A percentile compares a stretch with the other conserved stretches of the same genome.
Evolutionary conservation across 2,329 filamentous ascomycete species (phyloP).

Genomic region (Fusarium tricinctum): DNA sequence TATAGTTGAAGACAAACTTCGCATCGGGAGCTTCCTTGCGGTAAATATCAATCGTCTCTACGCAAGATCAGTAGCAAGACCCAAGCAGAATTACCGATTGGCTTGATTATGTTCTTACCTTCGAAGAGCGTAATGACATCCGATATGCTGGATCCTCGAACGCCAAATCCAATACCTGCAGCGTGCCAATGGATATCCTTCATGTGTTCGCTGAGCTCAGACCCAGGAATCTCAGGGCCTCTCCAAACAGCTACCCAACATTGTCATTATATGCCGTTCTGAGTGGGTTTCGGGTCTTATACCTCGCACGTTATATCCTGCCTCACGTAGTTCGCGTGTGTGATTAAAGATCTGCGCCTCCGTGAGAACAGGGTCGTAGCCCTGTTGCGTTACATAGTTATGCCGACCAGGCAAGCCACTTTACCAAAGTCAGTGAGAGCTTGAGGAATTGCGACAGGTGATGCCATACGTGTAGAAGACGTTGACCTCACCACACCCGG

Average conservation of each 20-base stretch:
- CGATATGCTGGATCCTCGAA: conserved; percentile 7
- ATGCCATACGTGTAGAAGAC: conserved; percentile 10
- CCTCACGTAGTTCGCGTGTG: conserved; percentile 6
- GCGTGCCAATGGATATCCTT: conserved; percentile 13
- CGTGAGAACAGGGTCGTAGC: conserved; percentile 1
- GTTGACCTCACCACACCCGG: conserved; percentile 8
- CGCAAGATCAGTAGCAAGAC: rapidly evolving
- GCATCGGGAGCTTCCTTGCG: conserved; percentile 11
- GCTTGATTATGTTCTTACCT: not conserved
- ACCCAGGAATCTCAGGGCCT: not conserved
- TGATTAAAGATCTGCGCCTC: conserved; percentile 27
- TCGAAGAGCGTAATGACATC: conserved; percentile 14
- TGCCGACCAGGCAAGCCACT: conserved; percentile 18
- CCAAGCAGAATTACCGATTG: rapidly evolving
- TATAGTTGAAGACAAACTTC: conserved; percentile 15
- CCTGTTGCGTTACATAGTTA: conserved; percentile 13
- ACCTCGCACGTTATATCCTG: conserved; percentile 16
- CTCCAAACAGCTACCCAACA: conserved; percentile 2
- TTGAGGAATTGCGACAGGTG: too few species aligned
- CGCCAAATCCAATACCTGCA: conserved; percentile 12
- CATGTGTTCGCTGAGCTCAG: not conserved
- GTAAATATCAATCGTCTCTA: conserved; percentile 20
- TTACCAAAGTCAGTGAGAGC: rapidly evolving
- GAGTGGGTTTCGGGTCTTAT: too few species aligned
- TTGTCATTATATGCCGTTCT: rapidly evolving